Conservation (phyloP, 169 alveolate genomes). For the Plasmodium vinckei region DNA sequence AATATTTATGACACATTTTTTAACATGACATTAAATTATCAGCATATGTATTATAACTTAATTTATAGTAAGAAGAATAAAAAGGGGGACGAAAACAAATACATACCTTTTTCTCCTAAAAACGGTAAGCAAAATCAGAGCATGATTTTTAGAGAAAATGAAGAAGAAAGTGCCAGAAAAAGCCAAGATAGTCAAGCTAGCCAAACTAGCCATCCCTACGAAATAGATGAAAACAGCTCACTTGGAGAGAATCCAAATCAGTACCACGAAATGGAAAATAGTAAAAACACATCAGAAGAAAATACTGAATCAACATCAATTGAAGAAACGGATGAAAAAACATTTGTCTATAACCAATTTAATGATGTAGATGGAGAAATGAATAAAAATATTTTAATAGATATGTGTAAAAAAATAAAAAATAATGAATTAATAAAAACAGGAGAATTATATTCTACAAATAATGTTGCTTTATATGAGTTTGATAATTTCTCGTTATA, state of each 20-base stretch:
- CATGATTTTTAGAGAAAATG: background rate
- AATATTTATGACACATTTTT: slow-evolving; percentile 33
- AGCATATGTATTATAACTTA: slow-evolving; percentile 63
- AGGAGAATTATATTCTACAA: slow-evolving; percentile 71
- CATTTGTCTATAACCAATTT: slow-evolving; percentile 23
- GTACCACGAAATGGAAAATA: background rate
- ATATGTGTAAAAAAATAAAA: slow-evolving; percentile 67
- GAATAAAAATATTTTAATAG: slow-evolving; percentile 62
- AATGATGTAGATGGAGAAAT: slow-evolving; percentile 45
- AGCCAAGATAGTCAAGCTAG: background rate
- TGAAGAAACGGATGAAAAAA: slow-evolving; percentile 40
- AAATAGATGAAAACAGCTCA: background rate
- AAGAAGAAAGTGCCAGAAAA: background rate
- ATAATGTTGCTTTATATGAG: slow-evolving; percentile 74
- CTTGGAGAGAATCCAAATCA: background rate
- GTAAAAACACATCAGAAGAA: background rate
- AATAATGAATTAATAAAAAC: slow-evolving; percentile 74
- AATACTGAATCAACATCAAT: background rate
- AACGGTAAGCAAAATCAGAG: background rate
- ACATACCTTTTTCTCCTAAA: background rate
- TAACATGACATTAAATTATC: slow-evolving; percentile 33
- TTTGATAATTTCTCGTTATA: slow-evolving; percentile 70
- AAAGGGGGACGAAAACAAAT: background rate
- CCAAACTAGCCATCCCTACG: no score
- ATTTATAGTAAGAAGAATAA: slow-evolving; percentile 32